Evolutionary conservation across 257 asterid genomes (phyloP).

Genomic region (Scutellaria galericulata): DNA sequence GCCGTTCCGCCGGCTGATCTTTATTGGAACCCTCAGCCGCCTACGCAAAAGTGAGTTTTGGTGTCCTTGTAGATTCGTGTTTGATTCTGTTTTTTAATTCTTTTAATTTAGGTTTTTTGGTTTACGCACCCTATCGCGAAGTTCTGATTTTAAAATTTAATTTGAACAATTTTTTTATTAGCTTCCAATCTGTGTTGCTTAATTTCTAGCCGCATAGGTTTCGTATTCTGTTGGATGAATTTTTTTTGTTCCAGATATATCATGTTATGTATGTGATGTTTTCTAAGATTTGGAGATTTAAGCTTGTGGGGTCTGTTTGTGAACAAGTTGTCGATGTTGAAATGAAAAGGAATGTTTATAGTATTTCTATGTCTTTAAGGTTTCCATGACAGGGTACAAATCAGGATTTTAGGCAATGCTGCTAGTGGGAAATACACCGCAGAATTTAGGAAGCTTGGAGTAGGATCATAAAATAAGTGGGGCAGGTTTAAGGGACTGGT

Average conservation of each 20-base stretch:
- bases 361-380: background rate
- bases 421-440: conserved; percentile 5
- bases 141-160: conserved; percentile 3
- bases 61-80: background rate
- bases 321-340: background rate
- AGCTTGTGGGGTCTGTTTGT: conserved; percentile 25
- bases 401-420: conserved; percentile 27
- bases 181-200: background rate
- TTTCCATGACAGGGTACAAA: background rate
- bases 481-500: background rate
- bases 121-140: background rate
- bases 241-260: background rate
- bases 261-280: background rate
- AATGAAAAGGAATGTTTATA: background rate
- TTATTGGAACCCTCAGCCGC: conserved; percentile 51
- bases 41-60: conserved; percentile 41
- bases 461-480: background rate
- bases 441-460: background rate
- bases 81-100: background rate
- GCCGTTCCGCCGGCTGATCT: conserved; percentile 45
- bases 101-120: background rate
- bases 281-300: conserved; percentile 25
- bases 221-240: background rate
- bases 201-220: background rate
- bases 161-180: background rate